Base-by-base conservation (phyloP, 2,329 filamentous ascomycete genomes). In the Grosmannia penicillata region DNA sequence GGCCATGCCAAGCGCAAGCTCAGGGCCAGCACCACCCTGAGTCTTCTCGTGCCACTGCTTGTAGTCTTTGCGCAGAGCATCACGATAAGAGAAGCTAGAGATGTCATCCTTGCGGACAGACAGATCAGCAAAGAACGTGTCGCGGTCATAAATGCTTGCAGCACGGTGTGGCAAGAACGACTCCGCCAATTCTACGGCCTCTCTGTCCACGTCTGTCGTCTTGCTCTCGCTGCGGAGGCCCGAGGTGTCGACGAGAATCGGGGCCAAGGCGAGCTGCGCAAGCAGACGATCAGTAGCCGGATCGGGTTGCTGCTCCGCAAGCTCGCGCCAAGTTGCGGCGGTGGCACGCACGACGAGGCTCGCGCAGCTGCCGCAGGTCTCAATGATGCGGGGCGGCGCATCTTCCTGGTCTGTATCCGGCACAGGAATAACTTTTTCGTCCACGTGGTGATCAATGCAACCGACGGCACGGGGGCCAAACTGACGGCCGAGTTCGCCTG, bases 41-140 rank as follows among this genome's bases (percentile, higher is more conserved):
- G 35, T 24, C 22, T 6, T 17, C 22, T 49, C 47, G 10, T 15
- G 18, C 82, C 82, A 91, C 51, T 82, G 68, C 60, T 93, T 93
- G 59, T 87, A 93, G 58, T 93, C 83, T 55, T 89, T 89, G 45
- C 80, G 67, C 37, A 89, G 57, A 28, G 87, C 68, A 48, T 87
- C 82, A 18, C 68, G 60, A 47, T 85, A 56, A 27, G 58, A 61
- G 33, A 91, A 58, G 0, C 52, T 48, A 3, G 67, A 70, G 37
- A 91, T 66, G 47, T 85, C 71, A 45, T 74, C 69, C 56, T 87
- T 87, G 6, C 82, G 76, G 6, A 56, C 56, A 1, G 65, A 62
- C 21, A 87, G 66, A 39, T 72, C 60, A 5, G 66, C 53, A 51
- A 72, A 83, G 54, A 78, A 83, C 4, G 43, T 52, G 0, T 59